These are phyloP conservation scores for Gilbertella persicaria DNA, from an alignment of 371 early-diverging fungal genomes.

Conservation along the genomic window DNA sequence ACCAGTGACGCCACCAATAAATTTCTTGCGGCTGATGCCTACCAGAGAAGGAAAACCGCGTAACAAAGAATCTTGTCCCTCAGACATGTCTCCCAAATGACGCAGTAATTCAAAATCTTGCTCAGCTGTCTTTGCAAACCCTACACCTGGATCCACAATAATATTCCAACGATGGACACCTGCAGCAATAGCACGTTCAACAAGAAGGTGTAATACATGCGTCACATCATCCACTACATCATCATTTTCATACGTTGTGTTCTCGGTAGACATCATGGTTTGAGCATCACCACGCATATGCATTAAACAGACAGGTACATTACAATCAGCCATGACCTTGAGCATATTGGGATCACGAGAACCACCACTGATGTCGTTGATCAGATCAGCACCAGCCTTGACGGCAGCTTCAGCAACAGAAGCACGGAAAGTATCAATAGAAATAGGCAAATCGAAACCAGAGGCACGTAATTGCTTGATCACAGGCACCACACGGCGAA, in stretches of 20 bases:
- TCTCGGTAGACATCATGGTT: slow-evolving; percentile 83
- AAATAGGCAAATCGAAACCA: slow-evolving; percentile 75
- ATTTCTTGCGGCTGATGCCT: slow-evolving; percentile 86
- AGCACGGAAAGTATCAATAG: slow-evolving; percentile 92
- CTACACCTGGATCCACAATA: slow-evolving; percentile 95
- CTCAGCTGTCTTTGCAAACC: slow-evolving; percentile 90
- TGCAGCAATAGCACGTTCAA: slow-evolving; percentile 68
- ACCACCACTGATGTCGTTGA: slow-evolving; percentile 97
- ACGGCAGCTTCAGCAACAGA: slow-evolving; percentile 79
- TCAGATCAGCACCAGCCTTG: slow-evolving; percentile 82
- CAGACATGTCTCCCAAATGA: slow-evolving; percentile 64
- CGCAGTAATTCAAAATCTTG: slow-evolving; percentile 89
- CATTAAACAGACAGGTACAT: slow-evolving; percentile 93
- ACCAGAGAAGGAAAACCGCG: slow-evolving; percentile 83
- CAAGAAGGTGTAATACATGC: slow-evolving; percentile 62
- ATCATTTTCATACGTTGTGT: slow-evolving; percentile 64
- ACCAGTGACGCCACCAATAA: slow-evolving; percentile 79
- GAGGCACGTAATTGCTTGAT: slow-evolving; percentile 72
- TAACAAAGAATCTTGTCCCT: slow-evolving; percentile 52
- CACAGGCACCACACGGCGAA: slow-evolving; percentile 87
- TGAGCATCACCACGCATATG: slow-evolving; percentile 95
- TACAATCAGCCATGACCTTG: slow-evolving; percentile 69
- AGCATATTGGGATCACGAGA: slow-evolving; percentile 81
- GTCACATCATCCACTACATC: slow-evolving; percentile 79
- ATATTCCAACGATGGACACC: slow-evolving; percentile 96